Base-by-base conservation (phyloP, 768 basidiomycete genomes). In the Tulasnella sp. region DNA sequence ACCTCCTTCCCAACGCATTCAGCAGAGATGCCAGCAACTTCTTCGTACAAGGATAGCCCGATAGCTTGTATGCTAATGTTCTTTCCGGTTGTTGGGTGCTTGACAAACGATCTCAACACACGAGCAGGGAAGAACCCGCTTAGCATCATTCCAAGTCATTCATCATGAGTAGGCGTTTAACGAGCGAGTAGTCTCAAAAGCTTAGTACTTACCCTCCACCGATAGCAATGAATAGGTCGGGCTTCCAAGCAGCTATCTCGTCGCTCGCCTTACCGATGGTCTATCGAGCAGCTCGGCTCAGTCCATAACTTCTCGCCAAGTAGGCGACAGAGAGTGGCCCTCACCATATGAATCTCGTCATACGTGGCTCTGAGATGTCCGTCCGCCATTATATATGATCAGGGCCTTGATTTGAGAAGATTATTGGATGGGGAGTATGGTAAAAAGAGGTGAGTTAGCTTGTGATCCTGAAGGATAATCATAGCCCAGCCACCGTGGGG, bases 51-150 rank as follows among this genome's bases (percentile, higher is more conserved):
- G 4, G 92, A 94, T 30, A 99, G 80, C 1, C 96, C 94, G 64
- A 99, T 97, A 3, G 96, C 95, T 70, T 93, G 89, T 64, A 97
- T 96, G 49, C 90, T 88, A 53, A 98, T 82, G 59, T 88, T 85
- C 65, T 80, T 82, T 66, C 87, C 84, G 27, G 77, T 78, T 1
- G 80, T 76, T 17, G 79, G 71, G 68, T 83, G 79, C 68, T 86
- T 86, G 63, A 93, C 75, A 74, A 91, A 93, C 0, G 93, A 94
- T 52, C 91, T 83, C 86, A 89, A 61, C 38, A 54, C 52, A n/a
- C 44, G 50, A 41, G 42, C 44, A 8, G 51, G 59, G 74, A 97
- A 93, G 75, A 95, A 97, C 27, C 95, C 94, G 45, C 91, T 90
- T 24, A 23, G 59, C 67, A 21, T 44, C 27, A 63, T 24, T 59